Conservation (phyloP, 805 yeast genomes). For the Cyberlindnera mississippiensis region DNA sequence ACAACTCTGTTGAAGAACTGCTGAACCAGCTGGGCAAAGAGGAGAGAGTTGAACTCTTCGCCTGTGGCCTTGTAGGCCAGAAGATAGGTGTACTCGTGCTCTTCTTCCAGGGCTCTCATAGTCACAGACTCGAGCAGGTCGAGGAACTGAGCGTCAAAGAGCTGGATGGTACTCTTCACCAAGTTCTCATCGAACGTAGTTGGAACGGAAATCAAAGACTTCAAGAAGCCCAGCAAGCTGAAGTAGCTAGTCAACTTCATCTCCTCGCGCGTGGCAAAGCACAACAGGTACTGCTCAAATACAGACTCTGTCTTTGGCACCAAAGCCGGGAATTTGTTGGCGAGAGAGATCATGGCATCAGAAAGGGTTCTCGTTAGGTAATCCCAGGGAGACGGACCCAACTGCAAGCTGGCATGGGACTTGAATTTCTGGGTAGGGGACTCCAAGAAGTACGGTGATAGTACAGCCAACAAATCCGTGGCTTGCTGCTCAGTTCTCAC, state of each 20-base stretch:
- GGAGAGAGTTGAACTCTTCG: constrained; percentile 33
- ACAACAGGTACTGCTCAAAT: constrained; percentile 26
- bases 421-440: constrained; percentile 48
- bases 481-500: constrained; percentile 37
- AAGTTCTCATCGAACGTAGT: constrained; percentile 20
- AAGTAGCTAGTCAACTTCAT: constrained; percentile 25
- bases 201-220: constrained; percentile 26
- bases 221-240: constrained; percentile 37
- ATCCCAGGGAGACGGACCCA: constrained; percentile 38
- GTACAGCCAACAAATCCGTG: constrained; percentile 34
- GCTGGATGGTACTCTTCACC: constrained; percentile 25
- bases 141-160: constrained; percentile 18
- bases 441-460: constrained; percentile 45
- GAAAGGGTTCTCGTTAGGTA: constrained; percentile 34
- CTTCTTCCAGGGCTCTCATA: constrained; percentile 32
- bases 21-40: constrained; percentile 28
- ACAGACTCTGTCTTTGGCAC: constrained; percentile 17
- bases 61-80: constrained; percentile 33
- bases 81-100: constrained; percentile 29
- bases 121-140: constrained; percentile 24
- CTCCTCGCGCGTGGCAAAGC: constrained; percentile 12
- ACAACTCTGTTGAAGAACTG: constrained; percentile 17
- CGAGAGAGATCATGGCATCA: constrained; percentile 27
- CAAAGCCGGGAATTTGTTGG: constrained; percentile 29
- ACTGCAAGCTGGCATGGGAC: constrained; percentile 31